These are phyloP conservation scores for Paxillus ammoniavirescens DNA, from an alignment of 768 basidiomycete species.

Conservation along the genomic window DNA sequence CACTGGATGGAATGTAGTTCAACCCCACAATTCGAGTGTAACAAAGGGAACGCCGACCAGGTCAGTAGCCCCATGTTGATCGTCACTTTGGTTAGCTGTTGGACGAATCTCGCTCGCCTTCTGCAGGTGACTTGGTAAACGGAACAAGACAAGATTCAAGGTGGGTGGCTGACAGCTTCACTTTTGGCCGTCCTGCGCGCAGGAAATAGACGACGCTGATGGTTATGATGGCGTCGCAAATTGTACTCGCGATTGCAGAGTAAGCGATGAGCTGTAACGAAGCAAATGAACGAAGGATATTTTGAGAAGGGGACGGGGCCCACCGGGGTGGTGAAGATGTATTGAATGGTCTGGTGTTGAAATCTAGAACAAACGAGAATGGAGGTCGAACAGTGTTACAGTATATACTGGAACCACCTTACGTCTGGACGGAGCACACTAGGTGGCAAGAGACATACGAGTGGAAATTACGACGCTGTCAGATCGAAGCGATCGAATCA, in stretches of 20 bases:
- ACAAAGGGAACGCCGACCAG: neutral
- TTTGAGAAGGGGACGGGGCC: neutral
- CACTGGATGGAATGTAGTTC: neutral
- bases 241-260: neutral
- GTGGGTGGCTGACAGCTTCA: neutral
- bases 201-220: constrained; percentile 6
- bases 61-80: constrained; percentile 5
- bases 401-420: neutral
- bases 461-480: neutral
- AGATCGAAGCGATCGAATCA: neutral
- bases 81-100: constrained; percentile 3
- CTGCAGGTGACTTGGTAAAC: neutral
- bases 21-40: neutral
- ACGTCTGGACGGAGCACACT: constrained; percentile 3
- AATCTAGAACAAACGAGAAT: neutral
- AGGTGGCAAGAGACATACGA: neutral
- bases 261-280: constrained; percentile 1
- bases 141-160: neutral
- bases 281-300: neutral
- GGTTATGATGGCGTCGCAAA: constrained; percentile 3
- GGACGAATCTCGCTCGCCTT: neutral
- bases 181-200: neutral
- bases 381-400: neutral
- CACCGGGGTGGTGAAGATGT: constrained; percentile 7
- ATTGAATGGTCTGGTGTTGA: neutral